Percentiles rank a stretch among this genome's conserved stretches.
These are phyloP conservation scores for Saccharomyces mikatae DNA, from an alignment of 805 yeast species.

Conservation along the genomic window DNA sequence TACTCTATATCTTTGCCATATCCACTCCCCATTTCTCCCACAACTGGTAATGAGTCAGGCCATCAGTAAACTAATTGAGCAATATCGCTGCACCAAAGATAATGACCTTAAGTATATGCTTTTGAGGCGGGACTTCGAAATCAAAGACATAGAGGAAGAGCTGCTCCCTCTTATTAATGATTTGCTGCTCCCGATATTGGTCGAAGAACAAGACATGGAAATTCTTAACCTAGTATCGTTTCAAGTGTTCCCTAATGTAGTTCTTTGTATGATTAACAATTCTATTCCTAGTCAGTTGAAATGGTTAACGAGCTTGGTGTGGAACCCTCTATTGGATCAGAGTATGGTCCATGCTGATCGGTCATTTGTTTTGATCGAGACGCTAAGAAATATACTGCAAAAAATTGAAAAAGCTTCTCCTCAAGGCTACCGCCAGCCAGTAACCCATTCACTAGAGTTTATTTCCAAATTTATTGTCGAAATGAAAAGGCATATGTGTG, in stretches of 20 bases:
- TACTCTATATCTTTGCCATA: neutral
- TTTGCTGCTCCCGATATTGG: constrained; percentile 18
- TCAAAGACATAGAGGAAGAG: constrained; percentile 61
- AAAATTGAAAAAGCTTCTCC: neutral
- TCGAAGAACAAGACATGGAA: constrained; percentile 44
- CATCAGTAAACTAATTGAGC: constrained; percentile 8
- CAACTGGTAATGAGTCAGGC: constrained; percentile 2
- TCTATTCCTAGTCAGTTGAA: neutral
- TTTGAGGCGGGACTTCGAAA: constrained; percentile 81
- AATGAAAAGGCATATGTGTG: neutral
- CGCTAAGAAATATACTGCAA: constrained; percentile 1
- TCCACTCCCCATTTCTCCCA: neutral
- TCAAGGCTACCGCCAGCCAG: neutral
- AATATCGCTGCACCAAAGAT: constrained; percentile 17
- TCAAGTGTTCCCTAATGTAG: constrained; percentile 41
- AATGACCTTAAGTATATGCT: constrained; percentile 36
- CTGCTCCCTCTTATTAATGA: constrained; percentile 58
- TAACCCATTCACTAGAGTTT: neutral
- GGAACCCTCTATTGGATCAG: neutral
- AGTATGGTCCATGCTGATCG: constrained; percentile 1
- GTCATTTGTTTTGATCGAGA: neutral
- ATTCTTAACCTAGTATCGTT: constrained; percentile 34
- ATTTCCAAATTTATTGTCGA: neutral
- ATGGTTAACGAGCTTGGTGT: neutral
- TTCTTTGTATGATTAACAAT: constrained; percentile 6